Base-by-base conservation (phyloP, 331 rosid genomes). In the Telfairia occidentalis region DNA sequence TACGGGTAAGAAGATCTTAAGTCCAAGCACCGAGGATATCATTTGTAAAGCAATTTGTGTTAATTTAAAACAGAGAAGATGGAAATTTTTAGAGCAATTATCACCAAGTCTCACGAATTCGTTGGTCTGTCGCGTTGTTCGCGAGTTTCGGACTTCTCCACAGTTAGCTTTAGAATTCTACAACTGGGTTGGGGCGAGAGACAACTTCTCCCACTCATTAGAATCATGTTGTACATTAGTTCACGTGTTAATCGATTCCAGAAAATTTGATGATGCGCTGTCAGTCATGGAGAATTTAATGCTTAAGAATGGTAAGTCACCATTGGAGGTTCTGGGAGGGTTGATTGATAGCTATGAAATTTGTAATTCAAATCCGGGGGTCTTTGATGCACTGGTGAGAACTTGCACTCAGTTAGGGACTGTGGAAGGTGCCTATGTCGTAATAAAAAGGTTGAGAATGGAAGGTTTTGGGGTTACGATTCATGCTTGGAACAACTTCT, bases 401-500 rank as follows among this genome's bases (percentile, higher is more conserved):
- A 79, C 83, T 50, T 86, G 90, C 63, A 67, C 86, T 77, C 87
- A 57, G 74, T 77, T 37, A 26, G 83, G 87, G 75, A 79, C 29
- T 10, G 79, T 78, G 4, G 82, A 88, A 55, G 81, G 83, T 81
- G 92, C 82, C 73, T 86, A 80, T 78, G 83, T 61, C 19, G 92
- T 88, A 28, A 84, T 86, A 9, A 72, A 13, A 38, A 81, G 77
- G 78, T 78, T 84, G 42, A 84, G 82, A 46, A 8, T 6, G 30
- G 76, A 40, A 35, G 83, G 84, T 12, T 78, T 1, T 54, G 66
- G 77, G 78, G 81, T 88, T 37, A 61, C 84, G 2, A 35, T 88
- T 81, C 92, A 88, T 42, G 92, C 90, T 42, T 88, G 84, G 90
- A 88, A 88, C 63, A 88, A 88, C 77, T 82, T 82, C 74, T 74